Base-by-base conservation (phyloP, 2,329 filamentous ascomycete genomes). In the Metarhizium sp. region DNA sequence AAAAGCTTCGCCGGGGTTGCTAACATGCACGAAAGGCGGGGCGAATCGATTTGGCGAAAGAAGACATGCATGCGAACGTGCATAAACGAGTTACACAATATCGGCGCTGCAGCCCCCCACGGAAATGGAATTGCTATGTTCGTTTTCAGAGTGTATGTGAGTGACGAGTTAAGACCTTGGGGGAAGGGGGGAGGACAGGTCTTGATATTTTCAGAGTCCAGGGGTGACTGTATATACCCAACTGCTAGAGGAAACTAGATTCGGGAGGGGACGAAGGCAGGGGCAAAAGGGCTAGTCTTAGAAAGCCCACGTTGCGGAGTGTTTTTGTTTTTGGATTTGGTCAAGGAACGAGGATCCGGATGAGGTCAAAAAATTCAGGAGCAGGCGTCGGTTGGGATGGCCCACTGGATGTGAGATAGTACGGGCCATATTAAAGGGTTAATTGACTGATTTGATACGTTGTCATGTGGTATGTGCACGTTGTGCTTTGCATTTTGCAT, bases 161-260 rank as follows among this genome's bases (percentile, higher is more conserved):
- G 45, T 48, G 45, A 42, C 36, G n/a, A 32, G 32, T 20, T 43
- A n/a, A 30, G 25, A 30, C 10, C 20, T 10, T 10, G 5, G 20
- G 18, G n/a, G 6, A 34, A 34, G 13, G 18, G 25, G 25, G 45
- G 45, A 30, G 25, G 45, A 11, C 7, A 30, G 25, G 25, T 29
- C 45, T 30, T 16, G 45, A 48, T 14, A 29, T 13, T 4, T 25
- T 20, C 45, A 48, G 20, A 48, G 7, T 30, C 34, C 13, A 14
- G 29, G 50, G 20, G 52, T 52, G 46, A 30, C 30, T 52, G 50
- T 55, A 55, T 55, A 57, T 52, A 57, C 52, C 45, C 45, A 46
- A 38, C 47, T 52, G 52, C 43, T 50, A 49, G 52, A 55, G 30
- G 25, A 14, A 46, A 36, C 53, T 56, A 56, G 38, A 56, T n/a